These are phyloP conservation scores for Austroboletus eburneus DNA, from an alignment of 768 basidiomycete species.

Conservation along the genomic window DNA sequence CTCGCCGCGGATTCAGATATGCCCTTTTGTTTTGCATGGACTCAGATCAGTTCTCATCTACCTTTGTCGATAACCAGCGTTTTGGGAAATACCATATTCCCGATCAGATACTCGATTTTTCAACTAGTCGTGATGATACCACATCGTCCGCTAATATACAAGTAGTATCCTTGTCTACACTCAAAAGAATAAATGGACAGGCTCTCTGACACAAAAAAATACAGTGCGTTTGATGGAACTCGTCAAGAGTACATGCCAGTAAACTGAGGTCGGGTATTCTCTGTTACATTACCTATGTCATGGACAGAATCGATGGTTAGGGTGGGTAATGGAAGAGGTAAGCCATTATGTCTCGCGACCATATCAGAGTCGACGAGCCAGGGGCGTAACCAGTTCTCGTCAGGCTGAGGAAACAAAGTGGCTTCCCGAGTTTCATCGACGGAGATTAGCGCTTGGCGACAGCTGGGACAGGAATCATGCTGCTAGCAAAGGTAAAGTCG, in stretches of 20 bases:
- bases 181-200: slow-evolving; percentile 23
- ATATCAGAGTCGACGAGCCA: slow-evolving; percentile 20
- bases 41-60: slow-evolving; percentile 29
- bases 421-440: slow-evolving; percentile 14
- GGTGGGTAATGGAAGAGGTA: slow-evolving; percentile 16
- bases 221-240: neutral
- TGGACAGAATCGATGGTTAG: slow-evolving; percentile 13
- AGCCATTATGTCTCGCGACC: slow-evolving; percentile 13
- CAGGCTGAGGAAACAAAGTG: neutral
- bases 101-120: slow-evolving; percentile 24
- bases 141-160: slow-evolving; percentile 11
- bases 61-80: slow-evolving; percentile 26
- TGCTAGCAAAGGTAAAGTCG: slow-evolving; percentile 23
- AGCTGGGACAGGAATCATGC: slow-evolving; percentile 66
- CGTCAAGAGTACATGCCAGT: slow-evolving; percentile 57
- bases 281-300: slow-evolving; percentile 9
- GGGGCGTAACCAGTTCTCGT: slow-evolving; percentile 18
- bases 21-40: slow-evolving; percentile 22
- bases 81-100: slow-evolving; percentile 9
- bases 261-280: slow-evolving; percentile 33
- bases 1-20: slow-evolving; percentile 8
- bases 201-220: slow-evolving; percentile 19
- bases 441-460: slow-evolving; percentile 46
- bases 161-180: slow-evolving; percentile 22
- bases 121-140: slow-evolving; percentile 16